Conservation (phyloP, 495 filamentous ascomycete species). For the Acidomyces sp. region DNA sequence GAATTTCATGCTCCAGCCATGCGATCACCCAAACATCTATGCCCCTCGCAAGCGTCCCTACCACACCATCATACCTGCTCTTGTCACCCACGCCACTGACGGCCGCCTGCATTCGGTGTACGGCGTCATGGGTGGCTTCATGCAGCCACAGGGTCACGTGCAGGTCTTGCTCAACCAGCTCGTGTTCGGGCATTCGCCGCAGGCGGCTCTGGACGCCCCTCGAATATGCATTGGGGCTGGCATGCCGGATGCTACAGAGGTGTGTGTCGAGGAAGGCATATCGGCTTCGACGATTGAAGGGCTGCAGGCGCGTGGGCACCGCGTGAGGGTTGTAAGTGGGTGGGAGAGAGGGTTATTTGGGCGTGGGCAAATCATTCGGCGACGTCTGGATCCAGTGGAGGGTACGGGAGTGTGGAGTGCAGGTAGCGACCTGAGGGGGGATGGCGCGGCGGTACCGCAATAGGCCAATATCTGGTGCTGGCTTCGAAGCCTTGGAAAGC, state of each 20-base stretch:
- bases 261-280: constrained; percentile 82
- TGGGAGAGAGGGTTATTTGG: constrained; percentile 67
- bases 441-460: constrained; percentile 65
- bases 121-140: constrained; percentile 96
- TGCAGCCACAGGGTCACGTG: constrained; percentile 97
- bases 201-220: constrained; percentile 83
- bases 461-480: too few relatives aligned
- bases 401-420: constrained; percentile 61
- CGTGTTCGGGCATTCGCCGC: constrained; percentile 69
- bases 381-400: constrained; percentile 48
- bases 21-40: constrained; percentile 61
- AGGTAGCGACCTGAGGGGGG: constrained; percentile 78
- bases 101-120: constrained; percentile 67
- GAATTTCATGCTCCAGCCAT: constrained; percentile 54
- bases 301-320: constrained; percentile 57
- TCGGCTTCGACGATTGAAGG: constrained; percentile 49
- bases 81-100: constrained; percentile 66
- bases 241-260: constrained; percentile 43
- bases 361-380: constrained; percentile 75
- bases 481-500: too few relatives aligned
- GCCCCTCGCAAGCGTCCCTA: constrained; percentile 83
- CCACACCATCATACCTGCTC: constrained; percentile 92
- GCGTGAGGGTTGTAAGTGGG: constrained; percentile 53
- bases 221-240: constrained; percentile 68
- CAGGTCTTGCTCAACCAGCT: constrained; percentile 88